Conservation (phyloP, 1,284 basidiomycete species). For the Trametes versicolor region DNA sequence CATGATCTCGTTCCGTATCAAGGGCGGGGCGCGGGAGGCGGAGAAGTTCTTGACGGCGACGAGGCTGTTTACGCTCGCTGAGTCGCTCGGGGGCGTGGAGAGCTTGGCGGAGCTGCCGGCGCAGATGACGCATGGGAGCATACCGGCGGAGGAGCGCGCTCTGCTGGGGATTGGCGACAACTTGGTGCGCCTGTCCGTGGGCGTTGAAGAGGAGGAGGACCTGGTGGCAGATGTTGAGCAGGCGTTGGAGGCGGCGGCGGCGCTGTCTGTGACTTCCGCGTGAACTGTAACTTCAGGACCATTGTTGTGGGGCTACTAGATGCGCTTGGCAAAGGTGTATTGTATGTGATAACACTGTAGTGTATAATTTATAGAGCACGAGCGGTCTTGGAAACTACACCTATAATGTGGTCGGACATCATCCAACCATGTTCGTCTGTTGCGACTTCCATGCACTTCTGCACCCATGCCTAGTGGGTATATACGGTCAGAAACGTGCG, state of each 20-base stretch:
- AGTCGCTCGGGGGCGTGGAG: conserved; percentile 93
- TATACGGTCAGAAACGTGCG: not conserved
- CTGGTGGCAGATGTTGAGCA: conserved; percentile 71
- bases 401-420: conserved; percentile 35
- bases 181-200: conserved; percentile 86
- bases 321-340: not conserved
- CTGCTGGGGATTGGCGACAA: conserved; percentile 84
- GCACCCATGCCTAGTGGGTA: conserved; percentile 31
- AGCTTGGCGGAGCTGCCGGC: conserved; percentile 87
- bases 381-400: conserved; percentile 20
- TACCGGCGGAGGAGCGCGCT: conserved; percentile 77
- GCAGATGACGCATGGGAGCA: conserved; percentile 86
- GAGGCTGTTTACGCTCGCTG: conserved; percentile 86
- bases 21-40: conserved; percentile 62
- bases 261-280: conserved; percentile 12
- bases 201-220: conserved; percentile 90
- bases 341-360: not conserved
- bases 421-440: conserved; percentile 30
- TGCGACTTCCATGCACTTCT: conserved; percentile 32
- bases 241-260: conserved; percentile 64
- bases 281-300: not conserved
- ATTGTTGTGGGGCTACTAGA: not conserved
- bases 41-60: conserved; percentile 77
- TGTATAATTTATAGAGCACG: not conserved
- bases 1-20: conserved; percentile 83